Base-by-base conservation (phyloP, 1,284 basidiomycete genomes). In the Erythrobasidium hasegawianum region DNA sequence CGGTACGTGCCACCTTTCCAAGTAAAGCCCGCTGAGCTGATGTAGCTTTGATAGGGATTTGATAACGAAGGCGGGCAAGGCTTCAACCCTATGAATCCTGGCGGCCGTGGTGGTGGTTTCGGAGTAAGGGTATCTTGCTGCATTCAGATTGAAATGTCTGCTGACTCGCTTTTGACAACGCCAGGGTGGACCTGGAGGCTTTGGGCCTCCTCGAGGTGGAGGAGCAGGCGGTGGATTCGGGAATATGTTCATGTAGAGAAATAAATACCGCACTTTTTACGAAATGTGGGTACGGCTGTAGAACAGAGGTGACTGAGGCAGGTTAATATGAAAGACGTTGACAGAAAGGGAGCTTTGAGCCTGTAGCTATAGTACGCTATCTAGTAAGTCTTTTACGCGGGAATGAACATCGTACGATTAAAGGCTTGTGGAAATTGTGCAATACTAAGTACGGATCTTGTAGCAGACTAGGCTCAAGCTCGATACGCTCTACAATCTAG, bases 241-340 rank as follows among this genome's bases (percentile, higher is more conserved):
- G 27, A 59, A 65, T 27, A 69, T 69, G 68, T 69, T 67, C 53
- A 55, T 43, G 41, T 69, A 57, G 52, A 20, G 26, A n/a, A n/a
- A n/a, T n/a, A n/a, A n/a, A n/a, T n/a, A n/a, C n/a, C n/a, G n/a
- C n/a, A n/a, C n/a, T n/a, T n/a, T n/a, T n/a, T n/a, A n/a, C n/a
- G n/a, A n/a, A n/a, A n/a, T n/a, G n/a, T n/a, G n/a, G n/a, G n/a
- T n/a, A n/a, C n/a, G n/a, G n/a, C n/a, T n/a, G n/a, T n/a, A n/a
- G n/a, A n/a, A n/a, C n/a, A n/a, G n/a, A n/a, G n/a, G n/a, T n/a
- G n/a, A n/a, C n/a, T n/a, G n/a, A n/a, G n/a, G n/a, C n/a, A n/a
- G n/a, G n/a, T n/a, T n/a, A n/a, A n/a, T n/a, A n/a, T n/a, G n/a
- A n/a, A n/a, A n/a, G n/a, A n/a, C n/a, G n/a, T n/a, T n/a, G n/a